phyloP scores from a whole-genome alignment of 2,329 filamentous ascomycete genomes.

The Myriosclerotinia curreyana region DNA sequence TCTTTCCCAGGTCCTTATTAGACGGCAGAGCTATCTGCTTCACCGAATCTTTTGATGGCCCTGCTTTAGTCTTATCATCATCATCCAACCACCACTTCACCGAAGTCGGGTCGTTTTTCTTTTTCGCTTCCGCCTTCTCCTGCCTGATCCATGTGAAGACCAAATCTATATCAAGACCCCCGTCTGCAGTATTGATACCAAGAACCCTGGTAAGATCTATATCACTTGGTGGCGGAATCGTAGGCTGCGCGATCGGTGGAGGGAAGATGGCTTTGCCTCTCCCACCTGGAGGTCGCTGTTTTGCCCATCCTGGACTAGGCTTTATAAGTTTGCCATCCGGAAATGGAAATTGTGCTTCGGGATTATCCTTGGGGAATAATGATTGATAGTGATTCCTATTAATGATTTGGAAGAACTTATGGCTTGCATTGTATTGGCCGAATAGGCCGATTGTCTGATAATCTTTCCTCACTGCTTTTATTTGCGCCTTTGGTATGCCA shows the following conservation, averaged over 20 bases:
- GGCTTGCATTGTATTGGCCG: constrained; percentile 12
- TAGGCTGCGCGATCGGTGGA: neutral
- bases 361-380: neutral
- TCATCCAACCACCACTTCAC: neutral
- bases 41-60: neutral
- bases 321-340: neutral
- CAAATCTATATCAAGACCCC: neutral
- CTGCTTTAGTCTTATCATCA: neutral
- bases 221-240: neutral
- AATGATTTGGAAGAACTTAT: neutral
- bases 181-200: neutral
- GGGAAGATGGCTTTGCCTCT: neutral
- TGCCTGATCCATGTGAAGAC: neutral
- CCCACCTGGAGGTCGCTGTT: neutral
- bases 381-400: constrained; percentile 1
- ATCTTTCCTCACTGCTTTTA: neutral
- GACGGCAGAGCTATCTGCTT: no score
- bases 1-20: no score
- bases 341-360: constrained; percentile 5
- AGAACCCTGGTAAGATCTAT: neutral
- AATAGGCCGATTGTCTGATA: neutral
- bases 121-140: neutral
- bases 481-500: neutral
- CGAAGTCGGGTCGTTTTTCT: neutral
- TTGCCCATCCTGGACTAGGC: neutral